A percentile compares a stretch with the other conserved stretches of the same genome.
These are phyloP conservation scores for Aspergillus biplanus DNA, from an alignment of 495 filamentous ascomycete species.

Conservation along the genomic window DNA sequence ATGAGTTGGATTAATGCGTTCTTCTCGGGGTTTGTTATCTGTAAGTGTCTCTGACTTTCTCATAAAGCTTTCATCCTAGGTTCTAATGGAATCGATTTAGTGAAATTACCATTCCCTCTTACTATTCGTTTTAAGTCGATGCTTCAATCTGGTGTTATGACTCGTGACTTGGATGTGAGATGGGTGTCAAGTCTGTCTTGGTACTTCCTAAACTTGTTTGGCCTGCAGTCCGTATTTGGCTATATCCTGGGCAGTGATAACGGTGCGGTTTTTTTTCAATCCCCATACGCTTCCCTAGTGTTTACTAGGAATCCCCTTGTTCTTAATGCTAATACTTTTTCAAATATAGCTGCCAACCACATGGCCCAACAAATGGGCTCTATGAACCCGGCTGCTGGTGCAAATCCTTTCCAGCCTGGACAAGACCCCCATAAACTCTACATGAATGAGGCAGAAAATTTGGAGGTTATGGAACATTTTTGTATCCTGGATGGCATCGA, in stretches of 20 bases:
- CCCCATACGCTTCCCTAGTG: neutral
- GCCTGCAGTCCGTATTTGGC: conserved; percentile 95
- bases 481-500: conserved; percentile 88
- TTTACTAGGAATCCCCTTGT: neutral
- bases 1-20: conserved; percentile 99
- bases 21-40: conserved; percentile 96
- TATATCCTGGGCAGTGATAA: conserved; percentile 96
- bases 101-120: conserved; percentile 97
- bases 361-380: conserved; percentile 92
- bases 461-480: conserved; percentile 91
- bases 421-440: conserved; percentile 95
- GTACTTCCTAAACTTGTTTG: conserved; percentile 98
- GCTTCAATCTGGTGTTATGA: conserved; percentile 95
- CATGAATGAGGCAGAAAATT: conserved; percentile 85
- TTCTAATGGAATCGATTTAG: conserved; percentile 48
- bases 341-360: conserved; percentile 77
- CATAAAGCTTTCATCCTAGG: neutral
- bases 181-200: conserved; percentile 98
- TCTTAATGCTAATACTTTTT: neutral
- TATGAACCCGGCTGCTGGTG: conserved; percentile 69
- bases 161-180: conserved; percentile 91
- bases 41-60: conserved; percentile 53
- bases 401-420: conserved; percentile 87
- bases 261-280: conserved; percentile 55
- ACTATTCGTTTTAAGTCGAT: conserved; percentile 99